Percentiles rank a stretch among this genome's conserved stretches.
Conservation (phyloP, 176 grass and related monocot species). For the Thinopyrum elongatum region DNA sequence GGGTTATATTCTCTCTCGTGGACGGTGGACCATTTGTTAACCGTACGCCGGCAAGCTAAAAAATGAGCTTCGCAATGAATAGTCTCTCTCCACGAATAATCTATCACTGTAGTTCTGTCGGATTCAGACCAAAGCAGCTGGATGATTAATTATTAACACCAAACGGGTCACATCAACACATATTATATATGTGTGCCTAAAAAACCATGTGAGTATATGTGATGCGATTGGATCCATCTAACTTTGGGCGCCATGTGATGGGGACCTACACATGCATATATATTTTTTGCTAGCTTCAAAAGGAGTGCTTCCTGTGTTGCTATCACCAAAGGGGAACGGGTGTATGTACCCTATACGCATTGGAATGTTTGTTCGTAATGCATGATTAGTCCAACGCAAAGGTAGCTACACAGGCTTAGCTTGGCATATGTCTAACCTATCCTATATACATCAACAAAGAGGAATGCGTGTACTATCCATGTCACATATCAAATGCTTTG, state of each 20-base stretch:
- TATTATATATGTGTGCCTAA: constrained; percentile 29
- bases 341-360: background rate
- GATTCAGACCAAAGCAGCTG: constrained; percentile 10
- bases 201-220: constrained; percentile 22
- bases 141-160: background rate
- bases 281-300: constrained; percentile 8
- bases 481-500: background rate
- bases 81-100: constrained; percentile 15
- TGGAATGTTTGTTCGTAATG: constrained; percentile 16
- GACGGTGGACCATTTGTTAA: background rate
- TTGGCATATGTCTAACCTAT: background rate
- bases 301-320: constrained; percentile 18
- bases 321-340: constrained; percentile 29
- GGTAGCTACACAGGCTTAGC: background rate
- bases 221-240: constrained; percentile 4
- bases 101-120: constrained; percentile 3
- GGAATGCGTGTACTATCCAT: background rate
- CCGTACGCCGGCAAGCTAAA: constrained; percentile 11
- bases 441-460: background rate
- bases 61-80: background rate
- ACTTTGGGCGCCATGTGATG: constrained; percentile 33
- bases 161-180: constrained; percentile 19
- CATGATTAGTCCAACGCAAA: background rate
- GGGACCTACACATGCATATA: constrained; percentile 2
- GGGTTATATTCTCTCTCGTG: background rate